Base-by-base conservation (phyloP, 805 yeast genomes). In the Ogataea methanolica region DNA sequence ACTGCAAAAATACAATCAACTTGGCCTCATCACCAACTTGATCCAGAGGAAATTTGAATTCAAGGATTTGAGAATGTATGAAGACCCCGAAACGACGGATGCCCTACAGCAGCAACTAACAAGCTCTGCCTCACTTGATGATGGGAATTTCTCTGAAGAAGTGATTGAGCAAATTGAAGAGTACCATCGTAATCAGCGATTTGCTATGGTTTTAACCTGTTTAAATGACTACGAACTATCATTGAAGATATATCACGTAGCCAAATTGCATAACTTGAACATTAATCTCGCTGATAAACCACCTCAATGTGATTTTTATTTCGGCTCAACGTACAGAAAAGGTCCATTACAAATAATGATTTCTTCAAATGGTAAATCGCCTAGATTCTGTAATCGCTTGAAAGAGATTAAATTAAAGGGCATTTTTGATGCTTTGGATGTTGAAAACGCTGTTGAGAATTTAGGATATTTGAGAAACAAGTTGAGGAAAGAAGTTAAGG, bases 251-350 rank as follows among this genome's bases (percentile, higher is more conserved):
- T 87, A 83, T 60, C 73, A 77, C 51, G 66, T 68, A 42, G 70
- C 77, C 51, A 66, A 71, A 50, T 56, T 63, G 43, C 56, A 70
- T 39, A 66, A 80, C 48, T 54, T 88, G 62, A 78, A 80, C 23
- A 88, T 85, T 22, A 88, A 88, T 59, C 83, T 87, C 36, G 96
- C 96, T 1, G 96, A 88, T 62, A 85, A 85, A 51, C 95, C 96
- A 3, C 76, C 78, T n/a, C 69, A 80, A 50, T 88, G 96, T 68
- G 96, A 88, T 64, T 88, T 86, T 65, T 88, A 86, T 68, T 88
- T 88, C 63, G 96, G 96, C 1, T 79, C 91, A 22, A 81, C 84
- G 69, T 81, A 79, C 62, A 74, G 86, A 58, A 78, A 78, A 53
- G 94, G 91, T 15, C 79, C 82, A 15, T 68, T 88, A 43, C 94